Conservation (phyloP, 2,329 filamentous ascomycete species). For the Escovopsis sp. region DNA sequence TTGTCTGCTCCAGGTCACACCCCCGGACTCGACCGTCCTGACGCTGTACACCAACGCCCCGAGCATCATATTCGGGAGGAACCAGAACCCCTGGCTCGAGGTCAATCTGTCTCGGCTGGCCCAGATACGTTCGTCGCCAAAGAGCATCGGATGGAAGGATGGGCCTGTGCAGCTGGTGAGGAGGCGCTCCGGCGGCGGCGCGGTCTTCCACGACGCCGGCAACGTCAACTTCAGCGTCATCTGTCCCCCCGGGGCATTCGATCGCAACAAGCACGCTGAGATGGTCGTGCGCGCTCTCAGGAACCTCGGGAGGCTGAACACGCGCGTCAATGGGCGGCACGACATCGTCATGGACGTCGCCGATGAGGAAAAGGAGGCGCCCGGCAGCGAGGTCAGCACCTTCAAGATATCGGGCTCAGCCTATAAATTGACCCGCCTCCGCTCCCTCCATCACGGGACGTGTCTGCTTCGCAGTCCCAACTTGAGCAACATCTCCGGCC, state of each 20-base stretch:
- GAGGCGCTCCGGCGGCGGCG: conserved; percentile 74
- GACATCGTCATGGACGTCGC: conserved; percentile 65
- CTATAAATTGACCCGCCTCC: conserved; percentile 73
- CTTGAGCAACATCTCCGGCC: conserved; percentile 49
- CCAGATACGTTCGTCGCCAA: conserved; percentile 9
- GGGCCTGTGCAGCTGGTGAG: conserved; percentile 50
- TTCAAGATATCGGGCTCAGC: conserved; percentile 88
- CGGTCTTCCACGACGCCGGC: conserved; percentile 85
- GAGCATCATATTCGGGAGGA: conserved; percentile 81
- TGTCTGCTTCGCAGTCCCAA: conserved; percentile 70
- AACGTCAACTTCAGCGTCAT: conserved; percentile 96
- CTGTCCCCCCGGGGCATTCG: conserved; percentile 60
- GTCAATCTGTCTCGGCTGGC: conserved; percentile 54
- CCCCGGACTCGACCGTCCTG: conserved; percentile 58
- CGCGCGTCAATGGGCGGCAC: conserved; percentile 75
- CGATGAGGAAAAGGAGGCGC: not conserved
- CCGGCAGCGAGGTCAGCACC: no score
- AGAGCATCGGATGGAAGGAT: conserved; percentile 13
- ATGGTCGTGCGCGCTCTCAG: conserved; percentile 83
- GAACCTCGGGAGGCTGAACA: conserved; percentile 39
- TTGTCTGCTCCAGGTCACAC: conserved; percentile 63
- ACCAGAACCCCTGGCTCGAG: conserved; percentile 96
- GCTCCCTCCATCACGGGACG: conserved; percentile 86
- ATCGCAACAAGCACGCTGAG: conserved; percentile 73
- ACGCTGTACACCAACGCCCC: conserved; percentile 82